These are phyloP conservation scores for Pyrenophora tritici-repentis DNA, from an alignment of 2,329 filamentous ascomycete genomes.

Conservation along the genomic window DNA sequence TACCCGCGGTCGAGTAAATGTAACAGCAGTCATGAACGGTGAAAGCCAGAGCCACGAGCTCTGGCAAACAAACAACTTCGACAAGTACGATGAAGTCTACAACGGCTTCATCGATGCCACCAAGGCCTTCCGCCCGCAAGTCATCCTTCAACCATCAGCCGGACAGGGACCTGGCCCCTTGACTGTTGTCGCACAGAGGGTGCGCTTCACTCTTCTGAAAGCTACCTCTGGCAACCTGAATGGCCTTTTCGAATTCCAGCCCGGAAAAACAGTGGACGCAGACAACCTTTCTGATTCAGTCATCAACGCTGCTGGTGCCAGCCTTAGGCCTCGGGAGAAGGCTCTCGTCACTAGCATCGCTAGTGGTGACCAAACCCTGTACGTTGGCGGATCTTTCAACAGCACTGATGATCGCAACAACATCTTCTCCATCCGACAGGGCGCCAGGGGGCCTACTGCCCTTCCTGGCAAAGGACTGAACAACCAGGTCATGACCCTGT, in stretches of 20 bases:
- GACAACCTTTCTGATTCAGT: constrained; percentile 71
- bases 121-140: constrained; percentile 75
- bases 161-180: constrained; percentile 63
- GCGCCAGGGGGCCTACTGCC: constrained; percentile 63
- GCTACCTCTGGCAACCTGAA: constrained; percentile 82
- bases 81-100: constrained; percentile 95
- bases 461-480: constrained; percentile 77
- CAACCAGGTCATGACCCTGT: constrained; percentile 73
- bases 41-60: constrained; percentile 61
- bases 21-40: constrained; percentile 71
- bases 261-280: constrained; percentile 64
- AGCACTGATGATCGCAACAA: constrained; percentile 65
- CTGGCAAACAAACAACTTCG: constrained; percentile 91
- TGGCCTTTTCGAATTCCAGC: constrained; percentile 87
- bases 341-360: constrained; percentile 75
- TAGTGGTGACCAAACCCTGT: constrained; percentile 64
- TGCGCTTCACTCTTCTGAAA: constrained; percentile 76
- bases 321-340: constrained; percentile 61
- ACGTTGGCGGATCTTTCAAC: constrained; percentile 85
- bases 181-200: constrained; percentile 85
- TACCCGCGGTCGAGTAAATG: constrained; percentile 77
- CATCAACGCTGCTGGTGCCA: constrained; percentile 75
- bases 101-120: constrained; percentile 81
- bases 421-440: constrained; percentile 70
- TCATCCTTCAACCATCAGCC: constrained; percentile 74